phyloP scores from a whole-genome alignment of 441 rosid genomes.

The Gossypium davidsonii region DNA sequence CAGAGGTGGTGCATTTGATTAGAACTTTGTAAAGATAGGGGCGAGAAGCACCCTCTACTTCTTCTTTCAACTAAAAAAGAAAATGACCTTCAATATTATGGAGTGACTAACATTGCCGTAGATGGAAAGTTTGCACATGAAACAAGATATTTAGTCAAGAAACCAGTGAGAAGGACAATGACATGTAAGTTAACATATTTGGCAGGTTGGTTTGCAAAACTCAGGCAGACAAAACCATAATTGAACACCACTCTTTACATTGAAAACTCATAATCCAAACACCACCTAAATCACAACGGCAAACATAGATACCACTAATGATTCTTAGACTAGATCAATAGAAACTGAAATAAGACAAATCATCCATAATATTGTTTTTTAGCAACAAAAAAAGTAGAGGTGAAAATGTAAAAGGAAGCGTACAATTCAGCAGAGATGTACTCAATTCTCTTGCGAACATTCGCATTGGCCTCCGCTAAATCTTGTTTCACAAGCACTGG shows the following conservation, averaged over 20 bases:
- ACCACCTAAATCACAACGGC: background rate
- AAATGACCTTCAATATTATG: background rate
- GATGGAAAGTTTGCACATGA: background rate
- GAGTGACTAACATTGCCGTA: background rate
- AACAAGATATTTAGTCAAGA: background rate
- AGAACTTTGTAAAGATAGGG: background rate
- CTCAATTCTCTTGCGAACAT: slow-evolving; percentile 87
- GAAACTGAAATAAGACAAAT: background rate
- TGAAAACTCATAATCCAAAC: background rate
- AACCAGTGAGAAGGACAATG: background rate
- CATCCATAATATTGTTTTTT: background rate
- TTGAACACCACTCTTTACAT: background rate
- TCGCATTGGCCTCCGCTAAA: slow-evolving; percentile 89
- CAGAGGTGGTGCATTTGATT: background rate
- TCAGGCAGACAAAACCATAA: too few species aligned
- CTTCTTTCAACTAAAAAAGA: background rate
- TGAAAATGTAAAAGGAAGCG: slow-evolving; percentile 13
- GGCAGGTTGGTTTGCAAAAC: background rate
- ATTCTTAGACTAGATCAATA: background rate
- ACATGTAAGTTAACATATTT: background rate
- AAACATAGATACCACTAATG: background rate
- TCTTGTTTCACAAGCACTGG: slow-evolving; percentile 96
- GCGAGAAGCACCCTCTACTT: background rate
- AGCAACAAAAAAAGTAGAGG: background rate
- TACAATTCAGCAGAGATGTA: slow-evolving; percentile 90